phyloP scores from a whole-genome alignment of 805 yeast species.

The Wickerhamomyces chambardii region DNA sequence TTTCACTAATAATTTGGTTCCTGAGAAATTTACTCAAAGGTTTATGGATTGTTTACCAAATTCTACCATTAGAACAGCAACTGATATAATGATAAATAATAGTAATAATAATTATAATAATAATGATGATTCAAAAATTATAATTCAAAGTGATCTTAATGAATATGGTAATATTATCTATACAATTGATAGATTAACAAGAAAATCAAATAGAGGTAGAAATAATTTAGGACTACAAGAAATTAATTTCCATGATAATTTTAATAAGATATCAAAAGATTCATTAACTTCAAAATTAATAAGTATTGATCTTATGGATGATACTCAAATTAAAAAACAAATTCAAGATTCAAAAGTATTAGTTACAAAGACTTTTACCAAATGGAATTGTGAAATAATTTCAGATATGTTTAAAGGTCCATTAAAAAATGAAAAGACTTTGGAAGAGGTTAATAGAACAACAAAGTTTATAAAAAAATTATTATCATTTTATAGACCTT shows the following conservation, averaged over 20 bases:
- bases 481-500: conserved; percentile 84
- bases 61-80: neutral
- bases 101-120: neutral
- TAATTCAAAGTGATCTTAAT: neutral
- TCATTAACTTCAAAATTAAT: conserved; percentile 6
- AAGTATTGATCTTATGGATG: conserved; percentile 35
- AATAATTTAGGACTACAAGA: conserved; percentile 23
- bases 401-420: conserved; percentile 78
- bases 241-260: conserved; percentile 12
- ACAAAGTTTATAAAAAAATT: conserved; percentile 84
- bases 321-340: conserved; percentile 54
- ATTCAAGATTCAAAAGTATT: conserved; percentile 63
- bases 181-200: conserved; percentile 36
- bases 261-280: conserved; percentile 16
- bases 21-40: conserved; percentile 28
- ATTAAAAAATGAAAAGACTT: conserved; percentile 53
- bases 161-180: conserved; percentile 18
- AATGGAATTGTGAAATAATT: conserved; percentile 84
- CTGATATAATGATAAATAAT: too few relatives aligned
- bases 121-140: conserved; percentile 1
- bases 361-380: conserved; percentile 66
- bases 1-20: conserved; percentile 45
- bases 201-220: conserved; percentile 28
- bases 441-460: conserved; percentile 69
- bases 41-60: neutral